A percentile compares a stretch with the other conserved stretches of the same genome.
These are phyloP conservation scores for Hansenula anomala DNA, from an alignment of 1,139 yeast genomes.

Conservation along the genomic window DNA sequence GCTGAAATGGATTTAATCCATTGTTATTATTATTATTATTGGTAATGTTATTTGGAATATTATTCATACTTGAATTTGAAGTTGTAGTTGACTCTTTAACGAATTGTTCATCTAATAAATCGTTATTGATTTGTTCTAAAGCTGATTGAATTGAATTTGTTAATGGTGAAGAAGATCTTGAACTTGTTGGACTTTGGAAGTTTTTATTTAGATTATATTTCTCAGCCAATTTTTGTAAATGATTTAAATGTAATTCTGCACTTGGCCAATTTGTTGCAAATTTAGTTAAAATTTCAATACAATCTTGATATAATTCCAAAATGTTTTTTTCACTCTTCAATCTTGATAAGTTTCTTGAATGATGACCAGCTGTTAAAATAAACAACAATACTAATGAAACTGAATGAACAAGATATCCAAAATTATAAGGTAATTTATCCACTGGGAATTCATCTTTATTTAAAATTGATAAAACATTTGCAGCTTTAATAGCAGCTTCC, in stretches of 20 bases:
- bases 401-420: constrained; percentile 2
- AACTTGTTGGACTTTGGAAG: neutral
- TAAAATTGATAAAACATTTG: constrained; percentile 3
- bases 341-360: neutral
- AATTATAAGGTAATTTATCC: constrained; percentile 6
- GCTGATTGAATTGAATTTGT: neutral
- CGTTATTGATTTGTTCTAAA: neutral
- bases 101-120: neutral
- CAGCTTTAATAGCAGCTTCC: constrained; percentile 13
- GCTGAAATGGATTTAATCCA: neutral
- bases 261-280: constrained; percentile 3
- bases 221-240: neutral
- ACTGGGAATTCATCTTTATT: neutral
- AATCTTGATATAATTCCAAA: neutral
- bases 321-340: neutral
- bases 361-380: constrained; percentile 1
- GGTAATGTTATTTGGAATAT: too few relatives aligned
- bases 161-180: neutral
- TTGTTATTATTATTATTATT: too few relatives aligned
- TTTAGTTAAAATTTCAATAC: neutral
- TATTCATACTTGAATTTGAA: too few relatives aligned
- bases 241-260: neutral
- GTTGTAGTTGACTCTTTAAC: too few relatives aligned
- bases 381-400: constrained; percentile 5
- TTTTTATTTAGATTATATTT: constrained; percentile 1